Evolutionary conservation across 805 yeast species (phyloP).

Genomic region (Myxozyma vanderwaltii): DNA sequence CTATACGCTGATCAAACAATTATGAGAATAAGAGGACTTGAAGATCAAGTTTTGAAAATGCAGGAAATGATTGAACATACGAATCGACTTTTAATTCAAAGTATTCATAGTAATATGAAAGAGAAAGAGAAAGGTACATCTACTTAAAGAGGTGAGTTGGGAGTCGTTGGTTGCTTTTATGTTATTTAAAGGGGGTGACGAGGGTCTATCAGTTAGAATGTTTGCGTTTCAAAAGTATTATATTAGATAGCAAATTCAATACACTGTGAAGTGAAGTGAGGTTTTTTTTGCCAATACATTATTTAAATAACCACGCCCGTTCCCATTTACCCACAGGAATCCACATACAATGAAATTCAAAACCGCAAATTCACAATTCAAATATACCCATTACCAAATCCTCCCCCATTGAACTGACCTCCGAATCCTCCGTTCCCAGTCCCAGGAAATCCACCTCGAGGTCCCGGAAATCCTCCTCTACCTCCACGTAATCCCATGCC

Average conservation of each 20-base stretch:
- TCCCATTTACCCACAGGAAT: background rate
- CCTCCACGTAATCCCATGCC: constrained; percentile 22
- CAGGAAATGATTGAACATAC: constrained; percentile 27
- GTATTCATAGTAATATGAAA: constrained; percentile 2
- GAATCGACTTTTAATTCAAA: constrained; percentile 18
- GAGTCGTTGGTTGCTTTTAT: too few species aligned
- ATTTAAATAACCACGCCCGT: too few species aligned
- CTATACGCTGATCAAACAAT: constrained; percentile 30
- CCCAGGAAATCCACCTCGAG: constrained; percentile 16
- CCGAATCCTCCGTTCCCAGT: constrained; percentile 7
- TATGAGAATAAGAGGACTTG: constrained; percentile 26
- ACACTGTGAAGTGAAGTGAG: background rate
- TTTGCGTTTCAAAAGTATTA: background rate
- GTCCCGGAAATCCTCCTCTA: constrained; percentile 13
- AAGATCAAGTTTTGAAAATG: constrained; percentile 32
- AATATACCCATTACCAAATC: background rate
- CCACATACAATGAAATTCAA: background rate
- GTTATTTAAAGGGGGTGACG: too few species aligned
- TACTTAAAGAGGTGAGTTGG: too few species aligned
- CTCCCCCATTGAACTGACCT: background rate
- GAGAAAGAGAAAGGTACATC: background rate
- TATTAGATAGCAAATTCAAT: background rate
- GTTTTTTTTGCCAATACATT: too few species aligned
- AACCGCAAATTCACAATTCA: too few species aligned
- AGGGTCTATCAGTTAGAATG: too few species aligned